Evolutionary conservation across 106 monocot genomes (phyloP), one percentile per base, ranked within the genome.

Genomic region (Acorus gramineus): DNA sequence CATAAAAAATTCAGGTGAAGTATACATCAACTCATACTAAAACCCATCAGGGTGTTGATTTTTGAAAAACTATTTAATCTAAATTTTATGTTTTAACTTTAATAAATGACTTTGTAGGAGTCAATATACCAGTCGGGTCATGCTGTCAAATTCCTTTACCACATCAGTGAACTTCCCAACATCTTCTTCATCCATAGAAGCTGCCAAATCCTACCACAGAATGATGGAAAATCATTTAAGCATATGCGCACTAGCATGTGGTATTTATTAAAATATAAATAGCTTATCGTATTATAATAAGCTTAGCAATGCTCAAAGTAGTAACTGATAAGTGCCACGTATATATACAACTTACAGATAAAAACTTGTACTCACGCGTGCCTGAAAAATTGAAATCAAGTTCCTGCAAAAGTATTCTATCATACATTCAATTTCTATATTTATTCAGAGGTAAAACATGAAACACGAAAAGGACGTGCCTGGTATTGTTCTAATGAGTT

Each of bases 111-210:
- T 44, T 2, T 4, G 11, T 43, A 44, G 28, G 51, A 69, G 47
- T 61, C 59, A 43, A 61, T 50, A 56, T 78, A 93, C 93, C 89
- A 93, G 70, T 8, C 93, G 72, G 14, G 93, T 93, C 86, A 93
- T 86, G 80, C 85, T 86, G 74, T 93, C 93, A 75, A 80, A 93
- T 65, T 86, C 86, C 71, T 81, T 81, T 28, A 86, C 73, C 49
- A 62, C 72, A 69, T 84, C 83, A 64, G 93, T 93, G 59, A 93
- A 93, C 58, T 83, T 86, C 42, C 7, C 75, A 71, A 89, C 73
- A 72, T 93, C 93, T 74, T 78, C 93, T 64, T 93, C 93, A 66
- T 93, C 93, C 62, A 86, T 66, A 48, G 93, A 60, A 73, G 80
- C 71, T n/a, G 89, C 83, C 72, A 89, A 77, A 76, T 93, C 85